Evolutionary conservation across 1,284 basidiomycete genomes (phyloP).

Genomic region (Malassezia cuniculi): DNA sequence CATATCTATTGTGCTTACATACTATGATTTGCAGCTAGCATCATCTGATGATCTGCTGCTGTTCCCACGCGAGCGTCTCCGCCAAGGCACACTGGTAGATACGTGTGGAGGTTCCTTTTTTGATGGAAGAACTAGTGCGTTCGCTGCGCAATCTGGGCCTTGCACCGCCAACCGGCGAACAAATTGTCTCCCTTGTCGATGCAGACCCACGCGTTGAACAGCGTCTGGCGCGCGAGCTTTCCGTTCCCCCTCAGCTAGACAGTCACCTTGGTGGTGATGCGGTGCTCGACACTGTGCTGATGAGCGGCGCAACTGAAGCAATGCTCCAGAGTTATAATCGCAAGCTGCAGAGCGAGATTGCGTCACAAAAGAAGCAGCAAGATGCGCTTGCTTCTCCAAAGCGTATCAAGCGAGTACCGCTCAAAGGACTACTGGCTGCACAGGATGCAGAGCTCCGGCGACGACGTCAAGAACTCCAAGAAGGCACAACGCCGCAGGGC

Average conservation of each 20-base stretch:
- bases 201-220: conserved; percentile 26
- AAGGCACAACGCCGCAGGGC: conserved; percentile 12
- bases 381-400: conserved; percentile 16
- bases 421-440: conserved; percentile 27
- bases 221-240: conserved; percentile 32
- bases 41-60: too few relatives aligned
- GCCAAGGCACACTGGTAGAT: too few relatives aligned
- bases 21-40: too few relatives aligned
- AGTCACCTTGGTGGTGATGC: conserved; percentile 12
- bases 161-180: conserved; percentile 25
- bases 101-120: conserved; percentile 1
- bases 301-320: conserved; percentile 36
- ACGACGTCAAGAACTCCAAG: conserved; percentile 20
- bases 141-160: conserved; percentile 34
- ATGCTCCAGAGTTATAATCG: conserved; percentile 37
- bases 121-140: conserved; percentile 39
- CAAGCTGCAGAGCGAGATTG: conserved; percentile 24
- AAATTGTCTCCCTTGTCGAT: conserved; percentile 36
- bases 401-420: conserved; percentile 27
- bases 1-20: too few relatives aligned
- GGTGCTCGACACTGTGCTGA: conserved; percentile 34
- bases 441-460: conserved; percentile 31
- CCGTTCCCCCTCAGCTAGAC: conserved; percentile 16
- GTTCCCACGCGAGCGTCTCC: too few relatives aligned
- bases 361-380: conserved; percentile 16